Evolutionary conservation across 768 basidiomycete species (phyloP).

Genomic region (Nevesoporus exiguus): DNA sequence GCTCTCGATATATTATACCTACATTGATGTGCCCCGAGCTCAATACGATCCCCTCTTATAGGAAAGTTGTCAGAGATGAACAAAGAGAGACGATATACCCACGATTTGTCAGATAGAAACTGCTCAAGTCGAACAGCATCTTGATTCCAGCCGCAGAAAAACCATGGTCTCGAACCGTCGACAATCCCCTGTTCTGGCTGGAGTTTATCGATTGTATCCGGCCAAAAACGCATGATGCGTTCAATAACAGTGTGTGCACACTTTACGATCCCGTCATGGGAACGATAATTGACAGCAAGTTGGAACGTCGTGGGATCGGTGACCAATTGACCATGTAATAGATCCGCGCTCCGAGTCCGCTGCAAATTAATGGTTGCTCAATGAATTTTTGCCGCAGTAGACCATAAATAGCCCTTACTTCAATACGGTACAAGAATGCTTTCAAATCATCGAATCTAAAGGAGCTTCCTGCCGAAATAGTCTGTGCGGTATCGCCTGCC

Average conservation of each 20-base stretch:
- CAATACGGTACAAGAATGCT: slow-evolving; percentile 59
- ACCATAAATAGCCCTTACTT: slow-evolving; percentile 38
- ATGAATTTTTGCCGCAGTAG: neutral
- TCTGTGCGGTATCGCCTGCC: slow-evolving; percentile 81
- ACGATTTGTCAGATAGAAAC: slow-evolving; percentile 54
- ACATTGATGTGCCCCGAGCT: slow-evolving; percentile 70
- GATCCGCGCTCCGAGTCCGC: slow-evolving; percentile 19
- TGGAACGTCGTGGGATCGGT: slow-evolving; percentile 45
- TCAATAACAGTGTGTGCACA: slow-evolving; percentile 64
- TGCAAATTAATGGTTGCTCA: slow-evolving; percentile 1
- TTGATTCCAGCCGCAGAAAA: slow-evolving; percentile 48
- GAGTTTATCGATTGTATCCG: slow-evolving; percentile 58
- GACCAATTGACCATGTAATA: slow-evolving; percentile 14
- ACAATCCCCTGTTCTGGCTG: slow-evolving; percentile 53
- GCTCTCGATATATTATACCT: slow-evolving; percentile 2
- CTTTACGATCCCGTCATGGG: slow-evolving; percentile 70
- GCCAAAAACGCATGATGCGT: slow-evolving; percentile 61
- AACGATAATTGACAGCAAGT: slow-evolving; percentile 63
- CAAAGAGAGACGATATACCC: slow-evolving; percentile 2
- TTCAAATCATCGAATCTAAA: slow-evolving; percentile 72
- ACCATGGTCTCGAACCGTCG: slow-evolving; percentile 53
- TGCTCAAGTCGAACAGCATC: slow-evolving; percentile 47
- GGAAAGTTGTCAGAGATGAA: slow-evolving; percentile 9
- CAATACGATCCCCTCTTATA: slow-evolving; percentile 44
- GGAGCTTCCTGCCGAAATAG: slow-evolving; percentile 68